Percentiles rank a stretch among this genome's conserved stretches.
Evolutionary conservation across 2,329 filamentous ascomycete species (phyloP).

Genomic region (Trichoderma citrinoviride): DNA sequence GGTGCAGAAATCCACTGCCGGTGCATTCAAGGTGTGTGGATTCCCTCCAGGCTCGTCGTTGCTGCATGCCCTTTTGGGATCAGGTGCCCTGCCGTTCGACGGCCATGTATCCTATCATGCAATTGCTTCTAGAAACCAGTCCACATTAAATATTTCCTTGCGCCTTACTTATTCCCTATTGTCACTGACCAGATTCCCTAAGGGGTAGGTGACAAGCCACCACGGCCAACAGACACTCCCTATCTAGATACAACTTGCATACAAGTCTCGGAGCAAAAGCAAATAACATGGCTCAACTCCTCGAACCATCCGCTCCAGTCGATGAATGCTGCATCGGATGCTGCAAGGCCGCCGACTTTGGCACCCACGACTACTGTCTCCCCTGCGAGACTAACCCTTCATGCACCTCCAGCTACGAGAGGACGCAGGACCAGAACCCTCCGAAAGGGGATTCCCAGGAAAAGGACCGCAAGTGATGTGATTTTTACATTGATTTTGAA

Average conservation of each 20-base stretch:
- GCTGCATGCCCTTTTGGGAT: conserved; percentile 12
- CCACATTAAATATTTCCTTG: neutral
- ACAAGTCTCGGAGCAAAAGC: neutral
- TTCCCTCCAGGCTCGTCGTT: neutral
- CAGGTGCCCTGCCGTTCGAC: conserved; percentile 10
- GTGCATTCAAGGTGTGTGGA: conserved; percentile 10
- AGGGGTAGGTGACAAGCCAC: conserved; percentile 15
- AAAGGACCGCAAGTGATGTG: neutral
- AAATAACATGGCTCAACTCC: conserved; percentile 10
- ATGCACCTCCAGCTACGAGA: conserved; percentile 24
- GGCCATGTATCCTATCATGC: neutral
- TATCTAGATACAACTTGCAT: neutral
- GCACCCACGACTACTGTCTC: conserved; percentile 35
- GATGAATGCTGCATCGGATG: conserved; percentile 33
- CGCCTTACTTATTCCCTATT: neutral
- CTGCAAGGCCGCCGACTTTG: conserved; percentile 34
- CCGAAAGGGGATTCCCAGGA: conserved; percentile 1
- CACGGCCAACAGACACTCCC: neutral
- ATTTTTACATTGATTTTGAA: neutral
- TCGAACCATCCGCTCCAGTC: conserved; percentile 21
- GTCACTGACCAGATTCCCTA: conserved; percentile 10
- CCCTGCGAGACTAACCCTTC: conserved; percentile 30
- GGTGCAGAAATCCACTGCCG: conserved; percentile 11
- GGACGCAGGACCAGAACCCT: conserved; percentile 8
- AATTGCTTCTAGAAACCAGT: neutral